Percentiles rank a stretch among this genome's conserved stretches.
These are phyloP conservation scores for Penicillium angulare DNA, from an alignment of 495 filamentous ascomycete species.

Conservation along the genomic window DNA sequence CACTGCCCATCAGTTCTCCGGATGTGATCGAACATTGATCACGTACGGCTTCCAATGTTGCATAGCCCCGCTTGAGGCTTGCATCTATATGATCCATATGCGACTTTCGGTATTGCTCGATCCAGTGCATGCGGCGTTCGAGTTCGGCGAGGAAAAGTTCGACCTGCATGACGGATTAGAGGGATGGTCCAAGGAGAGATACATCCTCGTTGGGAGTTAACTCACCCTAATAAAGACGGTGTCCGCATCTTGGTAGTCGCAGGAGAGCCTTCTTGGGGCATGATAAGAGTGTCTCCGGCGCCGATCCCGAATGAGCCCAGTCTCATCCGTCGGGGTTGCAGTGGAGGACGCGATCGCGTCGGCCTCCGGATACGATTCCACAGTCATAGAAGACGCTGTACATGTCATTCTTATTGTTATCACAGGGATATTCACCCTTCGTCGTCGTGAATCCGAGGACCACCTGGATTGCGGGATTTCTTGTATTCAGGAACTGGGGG, in stretches of 20 bases:
- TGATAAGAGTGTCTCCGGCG: conserved; percentile 67
- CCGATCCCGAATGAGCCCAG: conserved; percentile 40
- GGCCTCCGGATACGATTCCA: conserved; percentile 40
- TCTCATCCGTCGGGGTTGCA: conserved; percentile 36
- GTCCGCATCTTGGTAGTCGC: conserved; percentile 64
- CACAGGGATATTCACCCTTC: not conserved
- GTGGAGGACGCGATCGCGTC: conserved; percentile 28
- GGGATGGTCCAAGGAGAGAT: not conserved
- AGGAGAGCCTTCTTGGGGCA: conserved; percentile 56
- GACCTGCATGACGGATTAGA: conserved; percentile 52
- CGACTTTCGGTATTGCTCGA: conserved; percentile 83
- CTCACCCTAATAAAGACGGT: conserved; percentile 62
- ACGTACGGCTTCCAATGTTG: conserved; percentile 81
- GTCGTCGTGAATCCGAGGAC: conserved; percentile 1
- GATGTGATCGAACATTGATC: conserved; percentile 88
- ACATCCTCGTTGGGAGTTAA: not conserved
- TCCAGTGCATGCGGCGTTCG: conserved; percentile 79
- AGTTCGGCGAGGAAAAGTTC: conserved; percentile 89
- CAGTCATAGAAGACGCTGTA: conserved; percentile 43
- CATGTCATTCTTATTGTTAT: conserved; percentile 38
- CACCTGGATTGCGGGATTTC: not conserved
- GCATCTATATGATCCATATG: conserved; percentile 78
- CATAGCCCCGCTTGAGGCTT: conserved; percentile 76
- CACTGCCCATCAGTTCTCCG: conserved; percentile 84
- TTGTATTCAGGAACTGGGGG: not conserved